A percentile compares a stretch with the other conserved stretches of the same genome.
phyloP scores from a whole-genome alignment of 2,329 filamentous ascomycete genomes.

The Phoma sp. region DNA sequence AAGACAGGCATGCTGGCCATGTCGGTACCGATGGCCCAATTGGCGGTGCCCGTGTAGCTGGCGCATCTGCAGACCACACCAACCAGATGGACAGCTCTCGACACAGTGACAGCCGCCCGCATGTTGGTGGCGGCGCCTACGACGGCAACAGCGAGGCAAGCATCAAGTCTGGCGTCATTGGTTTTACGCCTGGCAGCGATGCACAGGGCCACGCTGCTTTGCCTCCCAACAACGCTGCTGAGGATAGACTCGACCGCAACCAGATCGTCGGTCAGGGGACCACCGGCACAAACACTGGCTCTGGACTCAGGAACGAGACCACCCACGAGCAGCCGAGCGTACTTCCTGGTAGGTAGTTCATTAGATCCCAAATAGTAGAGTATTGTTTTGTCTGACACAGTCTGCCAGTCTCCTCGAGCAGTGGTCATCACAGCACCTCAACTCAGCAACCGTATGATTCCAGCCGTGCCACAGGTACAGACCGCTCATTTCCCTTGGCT shows the following conservation, averaged over 20 bases:
- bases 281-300: constrained; percentile 17
- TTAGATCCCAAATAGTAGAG: background rate
- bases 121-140: constrained; percentile 19
- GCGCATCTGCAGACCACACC: background rate
- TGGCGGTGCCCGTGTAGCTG: constrained; percentile 1
- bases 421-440: background rate
- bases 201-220: constrained; percentile 35
- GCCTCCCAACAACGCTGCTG: constrained; percentile 20
- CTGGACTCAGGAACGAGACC: constrained; percentile 7
- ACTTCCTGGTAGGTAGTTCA: constrained; percentile 30
- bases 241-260: constrained; percentile 18
- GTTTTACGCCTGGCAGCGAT: constrained; percentile 33
- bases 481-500: constrained; percentile 46
- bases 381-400: background rate
- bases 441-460: constrained; percentile 9
- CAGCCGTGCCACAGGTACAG: constrained; percentile 29
- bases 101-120: constrained; percentile 22
- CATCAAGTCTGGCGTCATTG: constrained; percentile 51
- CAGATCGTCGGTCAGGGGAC: constrained; percentile 28
- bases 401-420: background rate
- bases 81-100: background rate
- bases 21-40: constrained; percentile 14
- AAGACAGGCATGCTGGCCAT: background rate
- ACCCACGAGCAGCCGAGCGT: constrained; percentile 9
- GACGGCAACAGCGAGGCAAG: constrained; percentile 43